Conservation (phyloP, 441 rosid genomes). For the Arabidopsis lyrata region DNA sequence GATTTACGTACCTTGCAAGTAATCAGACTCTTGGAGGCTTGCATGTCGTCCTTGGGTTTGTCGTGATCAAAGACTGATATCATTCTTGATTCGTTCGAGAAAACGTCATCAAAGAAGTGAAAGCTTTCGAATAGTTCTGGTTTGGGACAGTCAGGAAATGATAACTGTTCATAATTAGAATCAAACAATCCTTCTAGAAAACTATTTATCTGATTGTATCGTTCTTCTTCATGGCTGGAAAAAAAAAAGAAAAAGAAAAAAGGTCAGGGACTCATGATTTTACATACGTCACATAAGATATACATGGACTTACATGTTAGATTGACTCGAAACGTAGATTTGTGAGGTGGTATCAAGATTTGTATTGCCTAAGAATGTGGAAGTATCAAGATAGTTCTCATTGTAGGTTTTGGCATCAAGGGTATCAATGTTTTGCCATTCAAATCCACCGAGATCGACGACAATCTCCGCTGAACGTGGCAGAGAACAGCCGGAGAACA, state of each 20-base stretch:
- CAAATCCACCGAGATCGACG: conserved; percentile 43
- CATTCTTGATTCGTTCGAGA: conserved; percentile 28
- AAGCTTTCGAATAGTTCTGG: conserved; percentile 35
- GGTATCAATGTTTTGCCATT: conserved; percentile 45
- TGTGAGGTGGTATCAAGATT: conserved; percentile 61
- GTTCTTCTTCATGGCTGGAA: conserved; percentile 34
- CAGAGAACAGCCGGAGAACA: conserved; percentile 51
- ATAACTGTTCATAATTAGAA: conserved; percentile 23
- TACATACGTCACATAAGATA: conserved; percentile 10
- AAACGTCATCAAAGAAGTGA: conserved; percentile 36
- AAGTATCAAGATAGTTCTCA: conserved; percentile 27
- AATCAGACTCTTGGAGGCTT: conserved; percentile 4
- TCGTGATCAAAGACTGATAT: conserved; percentile 20
- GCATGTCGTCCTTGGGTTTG: conserved; percentile 21
- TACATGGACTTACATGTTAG: conserved; percentile 57
- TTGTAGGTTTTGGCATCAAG: conserved; percentile 47
- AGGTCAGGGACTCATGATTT: conserved; percentile 15
- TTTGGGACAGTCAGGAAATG: conserved; percentile 13
- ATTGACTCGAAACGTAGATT: conserved; percentile 59
- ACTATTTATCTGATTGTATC: conserved; percentile 11
- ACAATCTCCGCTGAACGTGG: conserved; percentile 46
- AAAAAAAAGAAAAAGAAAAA: neutral
- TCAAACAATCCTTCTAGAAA: conserved; percentile 38
- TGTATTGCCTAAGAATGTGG: conserved; percentile 29
- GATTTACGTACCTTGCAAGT: conserved; percentile 27